These are phyloP conservation scores for Aspergillus sp. DNA, from an alignment of 2,329 filamentous ascomycete species.

Conservation along the genomic window DNA sequence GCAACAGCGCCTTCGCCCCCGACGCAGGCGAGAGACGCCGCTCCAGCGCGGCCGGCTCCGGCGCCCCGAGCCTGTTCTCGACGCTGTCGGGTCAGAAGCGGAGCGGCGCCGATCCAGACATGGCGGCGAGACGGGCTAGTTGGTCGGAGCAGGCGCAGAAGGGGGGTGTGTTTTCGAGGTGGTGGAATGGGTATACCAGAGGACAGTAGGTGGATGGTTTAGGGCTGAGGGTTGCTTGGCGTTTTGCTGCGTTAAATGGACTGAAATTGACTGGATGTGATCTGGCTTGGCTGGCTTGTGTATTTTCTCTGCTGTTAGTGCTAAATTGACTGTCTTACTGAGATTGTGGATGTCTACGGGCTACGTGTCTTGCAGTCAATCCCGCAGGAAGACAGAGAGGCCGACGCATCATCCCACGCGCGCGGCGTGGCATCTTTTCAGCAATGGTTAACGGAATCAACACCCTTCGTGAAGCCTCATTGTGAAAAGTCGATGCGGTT, in stretches of 20 bases:
- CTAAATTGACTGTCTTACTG: too few relatives aligned
- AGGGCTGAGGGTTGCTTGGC: neutral
- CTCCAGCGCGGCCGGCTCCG: slow-evolving; percentile 12
- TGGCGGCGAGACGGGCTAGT: slow-evolving; percentile 30
- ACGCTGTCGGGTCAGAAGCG: slow-evolving; percentile 39
- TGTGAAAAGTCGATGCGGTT: slow-evolving; percentile 41
- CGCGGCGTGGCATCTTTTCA: too few relatives aligned
- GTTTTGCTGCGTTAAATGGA: neutral
- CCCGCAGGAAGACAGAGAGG: too few relatives aligned
- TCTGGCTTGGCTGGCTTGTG: neutral
- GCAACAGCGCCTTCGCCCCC: slow-evolving; percentile 8
- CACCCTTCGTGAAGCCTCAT: slow-evolving; percentile 51
- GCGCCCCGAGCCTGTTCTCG: slow-evolving; percentile 15
- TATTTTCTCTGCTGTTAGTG: neutral
- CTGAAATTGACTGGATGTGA: neutral
- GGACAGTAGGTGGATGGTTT: slow-evolving; percentile 8
- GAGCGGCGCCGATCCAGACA: slow-evolving; percentile 25
- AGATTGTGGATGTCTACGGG: too few relatives aligned
- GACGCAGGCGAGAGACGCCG: slow-evolving; percentile 17
- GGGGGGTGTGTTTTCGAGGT: slow-evolving; percentile 28
- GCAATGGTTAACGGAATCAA: slow-evolving; percentile 49
- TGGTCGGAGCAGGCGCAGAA: slow-evolving; percentile 37
- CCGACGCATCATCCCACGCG: too few relatives aligned
- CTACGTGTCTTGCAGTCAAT: too few relatives aligned
- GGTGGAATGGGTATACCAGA: slow-evolving; percentile 35